phyloP scores from a whole-genome alignment of 768 basidiomycete genomes.

The Agrocybe pediades region DNA sequence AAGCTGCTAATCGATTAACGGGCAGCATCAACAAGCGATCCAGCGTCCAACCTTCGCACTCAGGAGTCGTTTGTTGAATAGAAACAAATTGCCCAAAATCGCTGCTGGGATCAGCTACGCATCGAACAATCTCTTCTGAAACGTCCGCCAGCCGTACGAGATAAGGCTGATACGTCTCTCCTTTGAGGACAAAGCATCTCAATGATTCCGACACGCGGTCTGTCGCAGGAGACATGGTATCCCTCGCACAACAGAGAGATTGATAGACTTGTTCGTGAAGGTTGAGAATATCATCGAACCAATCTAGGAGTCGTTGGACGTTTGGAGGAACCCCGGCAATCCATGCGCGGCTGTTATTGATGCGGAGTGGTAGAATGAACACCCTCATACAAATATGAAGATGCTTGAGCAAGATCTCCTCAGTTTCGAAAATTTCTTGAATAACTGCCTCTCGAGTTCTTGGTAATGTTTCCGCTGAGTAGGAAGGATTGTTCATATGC shows the following conservation, averaged over 20 bases:
- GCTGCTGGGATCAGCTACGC: conserved; percentile 49
- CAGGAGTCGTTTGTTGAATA: conserved; percentile 58
- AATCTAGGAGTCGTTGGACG: conserved; percentile 77
- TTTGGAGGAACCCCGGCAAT: conserved; percentile 76
- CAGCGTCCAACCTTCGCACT: conserved; percentile 64
- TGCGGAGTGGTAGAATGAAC: conserved; percentile 78
- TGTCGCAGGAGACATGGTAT: conserved; percentile 26
- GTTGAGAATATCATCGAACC: conserved; percentile 85
- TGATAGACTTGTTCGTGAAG: conserved; percentile 68
- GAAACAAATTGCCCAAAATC: conserved; percentile 87
- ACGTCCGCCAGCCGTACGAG: conserved; percentile 71
- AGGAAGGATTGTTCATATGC: neutral
- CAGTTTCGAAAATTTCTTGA: conserved; percentile 65
- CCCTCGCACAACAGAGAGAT: conserved; percentile 36
- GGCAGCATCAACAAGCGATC: conserved; percentile 76
- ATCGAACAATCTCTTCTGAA: conserved; percentile 48
- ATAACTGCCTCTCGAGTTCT: conserved; percentile 25
- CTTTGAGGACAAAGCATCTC: conserved; percentile 57
- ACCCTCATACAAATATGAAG: conserved; percentile 67
- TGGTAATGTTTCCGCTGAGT: neutral
- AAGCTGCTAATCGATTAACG: conserved; percentile 67
- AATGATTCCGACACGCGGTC: conserved; percentile 60
- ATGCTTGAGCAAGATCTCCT: conserved; percentile 67
- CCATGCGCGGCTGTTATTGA: conserved; percentile 72
- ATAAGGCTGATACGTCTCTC: conserved; percentile 90